These are phyloP conservation scores for Saturnispora sekii DNA, from an alignment of 805 yeast species.

Conservation along the genomic window DNA sequence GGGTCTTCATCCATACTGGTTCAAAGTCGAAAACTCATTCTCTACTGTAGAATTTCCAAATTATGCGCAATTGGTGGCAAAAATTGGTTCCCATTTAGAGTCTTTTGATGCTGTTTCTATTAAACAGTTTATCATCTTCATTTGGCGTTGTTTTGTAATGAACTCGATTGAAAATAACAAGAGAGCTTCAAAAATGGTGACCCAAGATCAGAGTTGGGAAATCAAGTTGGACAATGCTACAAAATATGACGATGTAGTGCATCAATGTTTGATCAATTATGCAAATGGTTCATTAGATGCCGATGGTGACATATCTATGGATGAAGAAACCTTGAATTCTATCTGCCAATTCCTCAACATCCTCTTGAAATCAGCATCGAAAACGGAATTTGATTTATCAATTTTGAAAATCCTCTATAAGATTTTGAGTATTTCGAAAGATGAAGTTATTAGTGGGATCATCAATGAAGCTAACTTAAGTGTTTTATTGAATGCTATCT, in stretches of 20 bases:
- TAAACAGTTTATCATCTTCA: slow-evolving; percentile 40
- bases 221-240: slow-evolving; percentile 59
- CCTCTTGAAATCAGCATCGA: neutral
- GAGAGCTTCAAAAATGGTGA: slow-evolving; percentile 38
- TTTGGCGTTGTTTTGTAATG: slow-evolving; percentile 53
- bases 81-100: slow-evolving; percentile 20
- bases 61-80: slow-evolving; percentile 33
- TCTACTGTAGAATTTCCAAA: slow-evolving; percentile 39
- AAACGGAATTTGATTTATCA: slow-evolving; percentile 4
- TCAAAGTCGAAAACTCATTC: slow-evolving; percentile 29
- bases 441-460: neutral
- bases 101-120: slow-evolving; percentile 9
- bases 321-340: neutral
- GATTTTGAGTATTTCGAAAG: slow-evolving; percentile 19
- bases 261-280: slow-evolving; percentile 19
- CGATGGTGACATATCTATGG: slow-evolving; percentile 14
- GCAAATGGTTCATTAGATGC: slow-evolving; percentile 11
- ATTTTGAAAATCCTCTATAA: slow-evolving; percentile 15
- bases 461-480: neutral
- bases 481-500: neutral
- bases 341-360: neutral
- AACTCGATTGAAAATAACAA: slow-evolving; percentile 42
- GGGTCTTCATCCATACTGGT: slow-evolving; percentile 83
- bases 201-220: slow-evolving; percentile 67
- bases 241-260: slow-evolving; percentile 48